A percentile compares a stretch with the other conserved stretches of the same genome.
Evolutionary conservation across 1,284 basidiomycete species (phyloP).

Genomic region (Microbotryum scabiosae): DNA sequence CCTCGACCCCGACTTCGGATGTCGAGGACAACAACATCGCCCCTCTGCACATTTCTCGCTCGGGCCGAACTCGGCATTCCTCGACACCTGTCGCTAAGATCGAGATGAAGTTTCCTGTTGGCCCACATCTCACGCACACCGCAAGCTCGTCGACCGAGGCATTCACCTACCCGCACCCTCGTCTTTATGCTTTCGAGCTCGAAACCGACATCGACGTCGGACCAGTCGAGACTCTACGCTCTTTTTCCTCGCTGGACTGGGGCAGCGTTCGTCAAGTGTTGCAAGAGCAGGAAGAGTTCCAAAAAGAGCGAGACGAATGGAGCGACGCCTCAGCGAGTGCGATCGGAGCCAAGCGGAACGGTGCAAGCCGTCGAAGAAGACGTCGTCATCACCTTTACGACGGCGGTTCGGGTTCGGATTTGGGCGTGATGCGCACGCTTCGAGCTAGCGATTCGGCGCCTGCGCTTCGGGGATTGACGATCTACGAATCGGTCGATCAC

Average conservation of each 20-base stretch:
- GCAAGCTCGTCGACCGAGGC: neutral
- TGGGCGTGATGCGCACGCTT: too few relatives aligned
- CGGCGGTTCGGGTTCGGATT: constrained; percentile 1
- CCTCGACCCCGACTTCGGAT: too few relatives aligned
- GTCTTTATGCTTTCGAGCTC: neutral
- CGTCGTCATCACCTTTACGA: neutral
- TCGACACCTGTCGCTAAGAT: neutral
- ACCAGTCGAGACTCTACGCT: neutral
- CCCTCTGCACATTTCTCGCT: too few relatives aligned
- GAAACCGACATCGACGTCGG: neutral
- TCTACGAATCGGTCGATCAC: neutral
- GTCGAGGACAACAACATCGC: too few relatives aligned
- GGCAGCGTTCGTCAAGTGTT: constrained; percentile 14
- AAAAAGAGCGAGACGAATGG: constrained; percentile 15
- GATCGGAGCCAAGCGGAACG: constrained; percentile 3
- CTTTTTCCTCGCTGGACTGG: neutral
- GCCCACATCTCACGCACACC: neutral
- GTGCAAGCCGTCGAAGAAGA: neutral
- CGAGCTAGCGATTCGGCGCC: neutral
- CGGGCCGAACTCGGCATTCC: too few relatives aligned
- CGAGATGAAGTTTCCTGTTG: constrained; percentile 3
- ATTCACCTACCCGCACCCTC: constrained; percentile 1
- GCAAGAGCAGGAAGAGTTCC: constrained; percentile 12
- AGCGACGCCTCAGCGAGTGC: constrained; percentile 14
- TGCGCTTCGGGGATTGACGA: neutral